Conservation (phyloP, 352 stramenopile genomes). For the Phytophthora sansomeana region DNA sequence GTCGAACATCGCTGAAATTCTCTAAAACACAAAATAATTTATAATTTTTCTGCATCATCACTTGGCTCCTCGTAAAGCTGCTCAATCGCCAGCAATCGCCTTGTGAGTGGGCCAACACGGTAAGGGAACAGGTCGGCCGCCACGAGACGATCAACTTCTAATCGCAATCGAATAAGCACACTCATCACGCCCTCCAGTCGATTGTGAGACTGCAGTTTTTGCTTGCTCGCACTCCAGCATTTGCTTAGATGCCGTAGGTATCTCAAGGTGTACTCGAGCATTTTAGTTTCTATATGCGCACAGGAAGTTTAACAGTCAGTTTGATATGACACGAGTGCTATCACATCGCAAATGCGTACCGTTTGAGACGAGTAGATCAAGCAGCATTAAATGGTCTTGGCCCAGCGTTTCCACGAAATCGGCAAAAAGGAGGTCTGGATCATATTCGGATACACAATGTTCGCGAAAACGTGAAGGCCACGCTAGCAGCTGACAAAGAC, state of each 20-base stretch:
- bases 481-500: not conserved
- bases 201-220: slow-evolving; percentile 25
- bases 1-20: slow-evolving; percentile 14
- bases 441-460: slow-evolving; percentile 39
- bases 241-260: slow-evolving; percentile 52
- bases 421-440: slow-evolving; percentile 69
- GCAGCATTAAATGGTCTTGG: slow-evolving; percentile 67
- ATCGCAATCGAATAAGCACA: slow-evolving; percentile 64
- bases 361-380: slow-evolving; percentile 79
- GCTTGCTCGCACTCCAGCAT: slow-evolving; percentile 41
- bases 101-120: slow-evolving; percentile 49
- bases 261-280: slow-evolving; percentile 68
- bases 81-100: slow-evolving; percentile 60
- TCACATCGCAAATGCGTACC: slow-evolving; percentile 37
- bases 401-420: slow-evolving; percentile 54
- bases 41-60: slow-evolving; percentile 34
- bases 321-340: not conserved
- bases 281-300: slow-evolving; percentile 81
- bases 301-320: no score
- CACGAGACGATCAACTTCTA: slow-evolving; percentile 68
- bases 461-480: slow-evolving; percentile 6
- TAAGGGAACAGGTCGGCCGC: slow-evolving; percentile 63
- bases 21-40: slow-evolving; percentile 54
- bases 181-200: slow-evolving; percentile 53
- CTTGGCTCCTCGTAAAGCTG: slow-evolving; percentile 51